These are phyloP conservation scores for Imleria badia DNA, from an alignment of 768 basidiomycete species.

Conservation along the genomic window DNA sequence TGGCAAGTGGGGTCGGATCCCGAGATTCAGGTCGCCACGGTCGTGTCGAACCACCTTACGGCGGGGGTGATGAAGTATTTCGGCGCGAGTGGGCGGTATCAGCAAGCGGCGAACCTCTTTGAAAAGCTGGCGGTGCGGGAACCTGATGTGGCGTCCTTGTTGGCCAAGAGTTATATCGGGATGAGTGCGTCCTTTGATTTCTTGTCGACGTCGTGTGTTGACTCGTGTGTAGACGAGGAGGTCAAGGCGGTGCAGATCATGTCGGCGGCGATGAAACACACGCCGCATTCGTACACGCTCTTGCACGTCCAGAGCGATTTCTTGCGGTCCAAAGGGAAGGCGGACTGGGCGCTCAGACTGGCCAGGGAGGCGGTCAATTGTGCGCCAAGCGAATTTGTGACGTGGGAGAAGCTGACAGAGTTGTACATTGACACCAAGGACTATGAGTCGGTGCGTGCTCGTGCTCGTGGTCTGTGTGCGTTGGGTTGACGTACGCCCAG, in stretches of 20 bases:
- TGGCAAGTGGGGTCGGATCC: conserved; percentile 99
- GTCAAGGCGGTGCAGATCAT: conserved; percentile 98
- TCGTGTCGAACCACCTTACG: conserved; percentile 95
- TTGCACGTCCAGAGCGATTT: conserved; percentile 96
- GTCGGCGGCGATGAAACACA: conserved; percentile 74
- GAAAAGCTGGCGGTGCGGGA: conserved; percentile 86
- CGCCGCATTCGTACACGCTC: conserved; percentile 91
- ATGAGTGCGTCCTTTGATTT: conserved; percentile 72
- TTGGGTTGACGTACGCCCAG: conserved; percentile 8
- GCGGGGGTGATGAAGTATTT: conserved; percentile 97
- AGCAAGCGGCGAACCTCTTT: conserved; percentile 89
- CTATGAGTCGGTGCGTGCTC: conserved; percentile 60
- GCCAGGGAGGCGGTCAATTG: conserved; percentile 96
- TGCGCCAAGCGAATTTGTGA: conserved; percentile 97
- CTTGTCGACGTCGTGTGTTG: neutral
- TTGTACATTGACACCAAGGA: conserved; percentile 88
- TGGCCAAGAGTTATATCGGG: conserved; percentile 90
- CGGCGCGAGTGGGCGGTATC: conserved; percentile 84
- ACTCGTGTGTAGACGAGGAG: conserved; percentile 74
- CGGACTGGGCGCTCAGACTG: conserved; percentile 87
- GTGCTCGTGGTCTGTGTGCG: neutral
- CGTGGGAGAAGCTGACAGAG: conserved; percentile 97
- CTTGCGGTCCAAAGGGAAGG: conserved; percentile 78
- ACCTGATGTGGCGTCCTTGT: conserved; percentile 83
- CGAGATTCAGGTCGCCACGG: conserved; percentile 96